These are phyloP conservation scores for Triticum monococcum DNA, from an alignment of 176 grass and related monocot genomes.

Conservation along the genomic window DNA sequence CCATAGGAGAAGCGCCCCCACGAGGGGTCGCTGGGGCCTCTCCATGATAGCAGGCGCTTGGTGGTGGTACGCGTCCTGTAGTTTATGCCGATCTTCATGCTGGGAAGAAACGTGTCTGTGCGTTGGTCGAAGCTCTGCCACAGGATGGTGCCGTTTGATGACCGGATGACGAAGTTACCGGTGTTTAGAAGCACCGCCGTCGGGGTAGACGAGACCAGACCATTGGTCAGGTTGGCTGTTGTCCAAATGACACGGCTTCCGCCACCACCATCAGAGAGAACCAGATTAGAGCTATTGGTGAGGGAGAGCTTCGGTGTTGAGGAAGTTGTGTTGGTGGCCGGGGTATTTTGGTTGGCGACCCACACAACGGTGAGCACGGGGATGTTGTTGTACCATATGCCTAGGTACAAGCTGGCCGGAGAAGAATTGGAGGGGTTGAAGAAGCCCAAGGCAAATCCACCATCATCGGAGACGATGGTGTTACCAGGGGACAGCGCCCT, in stretches of 20 bases:
- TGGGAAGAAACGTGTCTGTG: neutral
- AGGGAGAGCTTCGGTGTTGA: neutral
- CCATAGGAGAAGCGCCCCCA: slow-evolving; percentile 16
- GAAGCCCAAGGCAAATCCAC: slow-evolving; percentile 16
- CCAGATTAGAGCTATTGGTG: neutral
- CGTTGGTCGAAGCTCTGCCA: slow-evolving; percentile 44
- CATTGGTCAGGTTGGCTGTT: neutral
- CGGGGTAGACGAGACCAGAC: neutral
- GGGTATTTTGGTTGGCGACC: neutral
- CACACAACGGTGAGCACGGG: neutral
- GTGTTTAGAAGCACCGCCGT: slow-evolving; percentile 19
- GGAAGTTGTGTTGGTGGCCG: neutral
- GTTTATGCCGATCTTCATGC: neutral
- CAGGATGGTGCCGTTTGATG: neutral
- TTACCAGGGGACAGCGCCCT: neutral
- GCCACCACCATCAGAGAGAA: neutral
- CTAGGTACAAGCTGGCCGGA: neutral
- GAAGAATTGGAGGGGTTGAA: neutral
- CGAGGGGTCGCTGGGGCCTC: slow-evolving; percentile 3
- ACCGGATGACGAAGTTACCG: slow-evolving; percentile 40
- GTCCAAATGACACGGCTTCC: neutral
- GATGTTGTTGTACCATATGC: neutral
- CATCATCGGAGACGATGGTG: neutral
- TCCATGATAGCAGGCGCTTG: slow-evolving; percentile 23
- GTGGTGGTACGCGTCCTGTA: neutral